A percentile compares a stretch with the other conserved stretches of the same genome.
These are phyloP conservation scores for Cornus controversa DNA, from an alignment of 148 eudicot genomes.

Conservation along the genomic window DNA sequence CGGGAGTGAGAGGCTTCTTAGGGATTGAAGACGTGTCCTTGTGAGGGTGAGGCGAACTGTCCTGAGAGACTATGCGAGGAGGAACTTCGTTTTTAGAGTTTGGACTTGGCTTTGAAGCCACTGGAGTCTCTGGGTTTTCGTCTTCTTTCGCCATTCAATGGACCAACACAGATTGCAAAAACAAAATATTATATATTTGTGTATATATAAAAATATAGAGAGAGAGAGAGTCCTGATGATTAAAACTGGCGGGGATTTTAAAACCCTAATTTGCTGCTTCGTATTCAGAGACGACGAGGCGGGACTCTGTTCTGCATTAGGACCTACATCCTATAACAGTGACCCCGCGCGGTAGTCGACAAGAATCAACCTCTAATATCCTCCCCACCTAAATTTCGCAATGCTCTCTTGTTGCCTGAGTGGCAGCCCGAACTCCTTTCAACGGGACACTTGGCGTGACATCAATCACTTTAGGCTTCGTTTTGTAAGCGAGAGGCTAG, in stretches of 20 bases:
- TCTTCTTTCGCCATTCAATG: constrained; percentile 21
- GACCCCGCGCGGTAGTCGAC: too few relatives aligned
- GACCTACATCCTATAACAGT: too few relatives aligned
- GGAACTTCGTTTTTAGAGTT: constrained; percentile 19
- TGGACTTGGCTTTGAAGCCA: constrained; percentile 17
- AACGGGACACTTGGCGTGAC: too few relatives aligned
- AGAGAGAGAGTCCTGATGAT: neutral
- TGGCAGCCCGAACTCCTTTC: too few relatives aligned
- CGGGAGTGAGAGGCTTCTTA: constrained; percentile 27
- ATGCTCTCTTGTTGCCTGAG: too few relatives aligned
- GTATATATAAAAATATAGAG: neutral
- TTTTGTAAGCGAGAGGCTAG: too few relatives aligned
- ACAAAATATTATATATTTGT: neutral
- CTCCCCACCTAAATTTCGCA: too few relatives aligned
- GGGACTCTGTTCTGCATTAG: too few relatives aligned
- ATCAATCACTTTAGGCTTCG: too few relatives aligned
- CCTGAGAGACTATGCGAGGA: constrained; percentile 24
- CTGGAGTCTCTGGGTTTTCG: constrained; percentile 22
- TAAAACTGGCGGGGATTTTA: constrained; percentile 31
- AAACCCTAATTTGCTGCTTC: constrained; percentile 23
- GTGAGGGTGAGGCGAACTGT: constrained; percentile 29
- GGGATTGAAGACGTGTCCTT: constrained; percentile 30
- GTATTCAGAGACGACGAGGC: neutral
- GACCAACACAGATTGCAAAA: neutral
- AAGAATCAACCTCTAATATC: too few relatives aligned